Evolutionary conservation across 164 flowering plant species (phyloP), one percentile per base, ranked within the genome.

Genomic region (Hamamelis virginiana): DNA sequence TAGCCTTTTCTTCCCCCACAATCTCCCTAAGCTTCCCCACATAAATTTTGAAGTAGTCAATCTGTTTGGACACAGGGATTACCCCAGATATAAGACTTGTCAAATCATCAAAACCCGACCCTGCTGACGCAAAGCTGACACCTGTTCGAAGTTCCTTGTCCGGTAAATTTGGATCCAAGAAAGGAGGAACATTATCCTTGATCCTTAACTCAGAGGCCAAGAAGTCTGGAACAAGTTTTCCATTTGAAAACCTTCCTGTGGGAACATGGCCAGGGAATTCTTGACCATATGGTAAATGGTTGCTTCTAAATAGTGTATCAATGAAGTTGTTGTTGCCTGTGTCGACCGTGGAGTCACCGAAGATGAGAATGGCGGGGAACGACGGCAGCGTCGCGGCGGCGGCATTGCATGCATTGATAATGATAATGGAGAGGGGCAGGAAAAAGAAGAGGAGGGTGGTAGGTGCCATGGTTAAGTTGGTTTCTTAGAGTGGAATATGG

Each of bases 301-400:
- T 64, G 50, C 65, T 75, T 65, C 58, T 72, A 8, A 73, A 14
- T 0, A 66, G 0, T 0, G 89, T 75, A 0, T 28, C 1, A 4
- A 87, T 53, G 71, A 68, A 80, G 75, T 88, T 88, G 81, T 90
- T 90, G 44, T 84, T 88, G 15, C 91, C 95, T 0, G 89, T 72
- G 59, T 87, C 95, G 0, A 84, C 84, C 0, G 86, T 74, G 12
- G 90, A 89, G 62, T 89, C 94, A 0, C 94, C 95, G 25, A 90
- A 90, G 41, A 81, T 26, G 1, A 86, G 73, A 62, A 86, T 67
- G 63, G 88, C 85, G 1, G 86, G 73, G 66, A 84, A 81, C 46
- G 48, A 68, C 0, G 75, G 69, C 8, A 13, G 26, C 33, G 27
- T 50, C 21, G 58, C 52, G 72, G 65, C 75, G 51, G 51, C 68